These are phyloP conservation scores for Beta macrorhiza DNA, from an alignment of 179 eudicot species.

Conservation along the genomic window DNA sequence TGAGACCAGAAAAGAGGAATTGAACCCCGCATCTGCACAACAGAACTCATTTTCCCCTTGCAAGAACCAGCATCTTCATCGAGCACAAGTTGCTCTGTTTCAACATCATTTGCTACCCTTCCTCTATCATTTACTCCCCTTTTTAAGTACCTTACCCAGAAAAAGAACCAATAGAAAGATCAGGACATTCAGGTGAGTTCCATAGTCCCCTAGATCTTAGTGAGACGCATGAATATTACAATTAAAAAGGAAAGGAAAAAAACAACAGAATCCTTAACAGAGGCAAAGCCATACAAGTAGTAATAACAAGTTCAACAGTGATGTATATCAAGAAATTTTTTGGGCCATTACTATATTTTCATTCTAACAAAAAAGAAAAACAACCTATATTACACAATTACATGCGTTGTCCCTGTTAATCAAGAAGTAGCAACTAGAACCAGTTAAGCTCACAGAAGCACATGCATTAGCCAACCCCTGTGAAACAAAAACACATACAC, in stretches of 20 bases:
- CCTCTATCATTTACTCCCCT: slow-evolving; percentile 98
- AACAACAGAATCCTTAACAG: neutral
- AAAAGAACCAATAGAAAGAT: slow-evolving; percentile 1
- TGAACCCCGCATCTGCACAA: slow-evolving; percentile 99
- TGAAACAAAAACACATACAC: neutral
- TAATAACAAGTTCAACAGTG: neutral
- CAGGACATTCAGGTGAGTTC: neutral
- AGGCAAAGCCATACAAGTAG: neutral
- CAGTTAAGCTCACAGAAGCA: neutral
- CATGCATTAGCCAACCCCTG: neutral
- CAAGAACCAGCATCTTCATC: slow-evolving; percentile 96
- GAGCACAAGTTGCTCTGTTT: slow-evolving; percentile 90
- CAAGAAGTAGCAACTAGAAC: neutral
- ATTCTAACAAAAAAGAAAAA: neutral
- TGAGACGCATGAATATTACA: neutral
- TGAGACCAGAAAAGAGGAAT: slow-evolving; percentile 99
- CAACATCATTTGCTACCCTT: slow-evolving; percentile 97
- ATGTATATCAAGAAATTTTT: neutral
- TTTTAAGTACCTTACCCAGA: slow-evolving; percentile 66
- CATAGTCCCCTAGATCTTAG: neutral
- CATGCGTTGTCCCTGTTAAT: neutral
- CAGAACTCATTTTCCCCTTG: slow-evolving; percentile 95
- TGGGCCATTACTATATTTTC: neutral
- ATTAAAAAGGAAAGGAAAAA: neutral
- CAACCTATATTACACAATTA: neutral